Conservation (phyloP, 2,329 filamentous ascomycete species). For the Curvularia hawaiiensis region DNA sequence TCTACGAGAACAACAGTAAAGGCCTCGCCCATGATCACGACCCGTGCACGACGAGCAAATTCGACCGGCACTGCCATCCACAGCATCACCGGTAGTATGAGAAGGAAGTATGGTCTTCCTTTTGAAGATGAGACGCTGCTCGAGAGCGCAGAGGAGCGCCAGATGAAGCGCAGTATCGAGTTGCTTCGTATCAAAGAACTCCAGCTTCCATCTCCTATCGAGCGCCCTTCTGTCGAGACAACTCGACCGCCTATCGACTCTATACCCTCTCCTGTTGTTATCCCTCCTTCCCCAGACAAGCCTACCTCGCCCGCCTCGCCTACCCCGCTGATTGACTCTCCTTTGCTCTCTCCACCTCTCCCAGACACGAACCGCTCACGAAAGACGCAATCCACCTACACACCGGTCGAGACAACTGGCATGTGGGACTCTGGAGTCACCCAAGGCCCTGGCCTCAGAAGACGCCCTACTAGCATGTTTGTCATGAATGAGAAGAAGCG, state of each 20-base stretch:
- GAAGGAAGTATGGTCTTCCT: conserved; percentile 37
- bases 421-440: conserved; percentile 45
- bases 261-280: conserved; percentile 23
- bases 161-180: conserved; percentile 39
- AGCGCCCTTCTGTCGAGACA: conserved; percentile 13
- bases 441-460: conserved; percentile 34
- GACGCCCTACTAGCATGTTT: conserved; percentile 42
- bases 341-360: conserved; percentile 20
- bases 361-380: background rate
- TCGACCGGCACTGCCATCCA: conserved; percentile 39
- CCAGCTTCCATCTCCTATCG: conserved; percentile 23
- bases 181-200: conserved; percentile 42
- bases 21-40: conserved; percentile 29
- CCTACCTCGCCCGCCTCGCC: conserved; percentile 8
- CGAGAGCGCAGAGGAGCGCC: conserved; percentile 42
- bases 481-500: conserved; percentile 41
- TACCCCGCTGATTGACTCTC: conserved; percentile 18
- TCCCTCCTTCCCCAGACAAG: conserved; percentile 18
- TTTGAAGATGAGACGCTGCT: conserved; percentile 34
- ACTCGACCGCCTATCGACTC: conserved; percentile 1
- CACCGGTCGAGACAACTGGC: conserved; percentile 42
- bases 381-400: conserved; percentile 5
- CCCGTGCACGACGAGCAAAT: conserved; percentile 41
- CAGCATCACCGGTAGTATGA: conserved; percentile 33
- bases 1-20: conserved; percentile 25